These are phyloP conservation scores for Strigomonas culicis DNA, from an alignment of 208 protist genomes.

Conservation along the genomic window DNA sequence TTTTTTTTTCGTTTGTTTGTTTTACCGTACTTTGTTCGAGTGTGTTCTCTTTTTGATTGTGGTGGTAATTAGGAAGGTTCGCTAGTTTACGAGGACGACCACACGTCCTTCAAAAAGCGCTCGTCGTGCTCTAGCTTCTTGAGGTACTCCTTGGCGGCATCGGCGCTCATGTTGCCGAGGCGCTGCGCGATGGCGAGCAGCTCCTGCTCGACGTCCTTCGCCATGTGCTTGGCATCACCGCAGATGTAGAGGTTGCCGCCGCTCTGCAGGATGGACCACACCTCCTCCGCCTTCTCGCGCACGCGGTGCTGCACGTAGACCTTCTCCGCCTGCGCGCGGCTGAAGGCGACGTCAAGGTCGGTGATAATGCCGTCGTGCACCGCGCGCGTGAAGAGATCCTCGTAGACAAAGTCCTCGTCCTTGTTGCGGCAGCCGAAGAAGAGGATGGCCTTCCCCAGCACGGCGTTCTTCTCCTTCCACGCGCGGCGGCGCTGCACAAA, in stretches of 20 bases:
- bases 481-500: slow-evolving; percentile 90
- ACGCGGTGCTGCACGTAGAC: slow-evolving; percentile 92
- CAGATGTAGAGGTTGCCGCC: slow-evolving; percentile 90
- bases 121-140: slow-evolving; percentile 50
- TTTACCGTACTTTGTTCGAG: slow-evolving; percentile 4
- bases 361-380: slow-evolving; percentile 61
- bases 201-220: slow-evolving; percentile 81
- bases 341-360: slow-evolving; percentile 77
- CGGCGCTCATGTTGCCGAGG: slow-evolving; percentile 38
- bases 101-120: slow-evolving; percentile 85
- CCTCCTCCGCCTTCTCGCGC: slow-evolving; percentile 37
- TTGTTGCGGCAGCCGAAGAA: slow-evolving; percentile 89
- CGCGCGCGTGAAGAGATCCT: slow-evolving; percentile 61
- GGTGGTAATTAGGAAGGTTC: slow-evolving; percentile 9
- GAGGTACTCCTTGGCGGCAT: slow-evolving; percentile 49
- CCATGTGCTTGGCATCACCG: slow-evolving; percentile 91
- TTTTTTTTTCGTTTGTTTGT: slow-evolving; percentile 15
- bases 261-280: slow-evolving; percentile 57
- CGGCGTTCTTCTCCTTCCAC: slow-evolving; percentile 70
- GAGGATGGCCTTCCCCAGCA: slow-evolving; percentile 64
- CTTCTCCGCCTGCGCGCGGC: slow-evolving; percentile 72
- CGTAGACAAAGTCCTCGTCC: slow-evolving; percentile 84
- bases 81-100: slow-evolving; percentile 41
- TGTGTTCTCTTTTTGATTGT: slow-evolving; percentile 13
- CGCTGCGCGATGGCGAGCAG: slow-evolving; percentile 47